Conservation (phyloP, 345 rosid genomes). For the Pseudoturritis turrita region DNA sequence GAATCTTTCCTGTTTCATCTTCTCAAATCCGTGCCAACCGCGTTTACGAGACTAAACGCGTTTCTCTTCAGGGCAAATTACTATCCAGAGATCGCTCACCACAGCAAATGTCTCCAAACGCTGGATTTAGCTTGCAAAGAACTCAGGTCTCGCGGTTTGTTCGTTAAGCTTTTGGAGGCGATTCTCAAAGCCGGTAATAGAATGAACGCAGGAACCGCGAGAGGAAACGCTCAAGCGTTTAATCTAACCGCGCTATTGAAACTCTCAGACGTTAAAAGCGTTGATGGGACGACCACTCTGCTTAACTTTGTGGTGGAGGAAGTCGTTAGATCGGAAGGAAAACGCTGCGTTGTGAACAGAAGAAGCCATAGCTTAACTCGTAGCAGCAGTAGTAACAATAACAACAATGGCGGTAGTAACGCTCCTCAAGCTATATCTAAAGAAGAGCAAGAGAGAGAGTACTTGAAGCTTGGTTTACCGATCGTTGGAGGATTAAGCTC, state of each 20-base stretch:
- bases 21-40: constrained; percentile 63
- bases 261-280: constrained; percentile 79
- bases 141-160: constrained; percentile 67
- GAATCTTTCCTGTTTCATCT: constrained; percentile 71
- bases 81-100: constrained; percentile 47
- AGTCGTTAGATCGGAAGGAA: constrained; percentile 77
- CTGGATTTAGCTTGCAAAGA: constrained; percentile 68
- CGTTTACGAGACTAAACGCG: constrained; percentile 56
- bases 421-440: constrained; percentile 20
- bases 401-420: constrained; percentile 9
- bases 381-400: constrained; percentile 34
- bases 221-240: constrained; percentile 93
- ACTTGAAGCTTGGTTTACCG: constrained; percentile 62
- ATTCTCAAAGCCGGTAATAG: constrained; percentile 90
- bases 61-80: constrained; percentile 69
- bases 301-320: constrained; percentile 88
- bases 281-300: constrained; percentile 70
- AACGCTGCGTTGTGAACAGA: constrained; percentile 53
- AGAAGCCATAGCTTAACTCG: constrained; percentile 41
- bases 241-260: constrained; percentile 65
- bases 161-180: constrained; percentile 83
- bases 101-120: constrained; percentile 38
- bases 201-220: constrained; percentile 85
- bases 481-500: constrained; percentile 68
- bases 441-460: constrained; percentile 63